phyloP scores from a whole-genome alignment of 371 early-diverging fungal species.

The Mortierella polycephala region DNA sequence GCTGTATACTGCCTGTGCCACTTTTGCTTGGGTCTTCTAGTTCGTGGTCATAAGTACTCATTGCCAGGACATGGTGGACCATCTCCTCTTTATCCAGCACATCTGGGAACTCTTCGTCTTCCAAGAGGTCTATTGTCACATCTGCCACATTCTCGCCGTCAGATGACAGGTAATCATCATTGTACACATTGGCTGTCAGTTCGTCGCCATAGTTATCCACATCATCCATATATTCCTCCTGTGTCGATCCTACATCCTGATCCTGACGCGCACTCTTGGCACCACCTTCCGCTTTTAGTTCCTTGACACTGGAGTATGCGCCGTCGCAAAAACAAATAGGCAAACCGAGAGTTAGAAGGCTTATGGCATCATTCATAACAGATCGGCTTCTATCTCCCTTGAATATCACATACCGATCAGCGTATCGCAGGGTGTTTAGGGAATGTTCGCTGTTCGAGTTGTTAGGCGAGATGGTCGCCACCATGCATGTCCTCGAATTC shows the following conservation, averaged over 20 bases:
- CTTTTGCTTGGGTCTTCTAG: conserved; percentile 29
- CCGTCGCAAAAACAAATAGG: neutral
- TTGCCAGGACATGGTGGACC: conserved; percentile 26
- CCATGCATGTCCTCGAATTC: conserved; percentile 96
- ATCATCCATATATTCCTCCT: conserved; percentile 53
- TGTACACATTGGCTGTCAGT: conserved; percentile 58
- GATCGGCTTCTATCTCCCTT: neutral
- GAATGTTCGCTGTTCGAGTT: conserved; percentile 95
- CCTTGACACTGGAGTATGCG: conserved; percentile 77
- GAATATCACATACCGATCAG: conserved; percentile 77
- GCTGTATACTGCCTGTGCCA: conserved; percentile 13
- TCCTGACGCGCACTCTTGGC: conserved; percentile 14
- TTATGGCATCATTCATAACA: neutral
- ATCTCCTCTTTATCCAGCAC: conserved; percentile 38
- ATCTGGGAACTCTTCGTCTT: conserved; percentile 61
- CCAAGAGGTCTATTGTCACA: conserved; percentile 43
- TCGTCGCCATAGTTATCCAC: conserved; percentile 20
- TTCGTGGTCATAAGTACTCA: conserved; percentile 41
- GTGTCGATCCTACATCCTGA: conserved; percentile 14
- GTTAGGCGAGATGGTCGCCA: conserved; percentile 96
- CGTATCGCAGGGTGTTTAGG: conserved; percentile 98
- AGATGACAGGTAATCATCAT: conserved; percentile 32
- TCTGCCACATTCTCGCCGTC: conserved; percentile 35
- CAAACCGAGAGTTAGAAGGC: neutral
- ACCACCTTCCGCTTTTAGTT: conserved; percentile 76